phyloP scores from a whole-genome alignment of 148 eudicot genomes.

The Silene uniflora region DNA sequence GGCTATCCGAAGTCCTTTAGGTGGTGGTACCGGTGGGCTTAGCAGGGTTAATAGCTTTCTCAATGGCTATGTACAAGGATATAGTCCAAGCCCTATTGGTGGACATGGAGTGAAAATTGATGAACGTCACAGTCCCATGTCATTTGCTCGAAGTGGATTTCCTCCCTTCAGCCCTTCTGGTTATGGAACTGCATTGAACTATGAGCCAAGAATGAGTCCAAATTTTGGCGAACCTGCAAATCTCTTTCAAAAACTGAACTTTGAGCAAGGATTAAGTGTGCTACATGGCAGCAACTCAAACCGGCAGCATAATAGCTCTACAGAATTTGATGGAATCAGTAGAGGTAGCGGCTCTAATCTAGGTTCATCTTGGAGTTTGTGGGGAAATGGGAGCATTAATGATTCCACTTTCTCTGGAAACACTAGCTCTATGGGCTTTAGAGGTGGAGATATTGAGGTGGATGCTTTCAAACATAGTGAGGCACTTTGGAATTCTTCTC shows the following conservation, averaged over 20 bases:
- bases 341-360: conserved; percentile 46
- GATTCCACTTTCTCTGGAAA: conserved; percentile 39
- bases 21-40: conserved; percentile 48
- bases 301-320: conserved; percentile 42
- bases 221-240: conserved; percentile 42
- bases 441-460: conserved; percentile 35
- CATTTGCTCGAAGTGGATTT: conserved; percentile 60
- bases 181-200: conserved; percentile 45
- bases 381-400: conserved; percentile 60
- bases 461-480: conserved; percentile 46
- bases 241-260: conserved; percentile 42
- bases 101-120: conserved; percentile 73
- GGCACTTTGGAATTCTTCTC: conserved; percentile 70
- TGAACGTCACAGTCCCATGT: conserved; percentile 60
- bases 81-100: conserved; percentile 44
- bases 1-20: conserved; percentile 54
- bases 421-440: conserved; percentile 42
- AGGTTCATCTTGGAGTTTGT: conserved; percentile 53
- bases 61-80: conserved; percentile 60
- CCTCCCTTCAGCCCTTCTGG: conserved; percentile 53
- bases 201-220: conserved; percentile 57
- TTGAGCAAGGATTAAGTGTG: conserved; percentile 52
- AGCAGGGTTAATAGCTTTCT: conserved; percentile 62
- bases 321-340: conserved; percentile 47
- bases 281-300: conserved; percentile 39